Base-by-base conservation (phyloP, 1,139 yeast species). In the Hyphopichia wangnamkhiaoensis region DNA sequence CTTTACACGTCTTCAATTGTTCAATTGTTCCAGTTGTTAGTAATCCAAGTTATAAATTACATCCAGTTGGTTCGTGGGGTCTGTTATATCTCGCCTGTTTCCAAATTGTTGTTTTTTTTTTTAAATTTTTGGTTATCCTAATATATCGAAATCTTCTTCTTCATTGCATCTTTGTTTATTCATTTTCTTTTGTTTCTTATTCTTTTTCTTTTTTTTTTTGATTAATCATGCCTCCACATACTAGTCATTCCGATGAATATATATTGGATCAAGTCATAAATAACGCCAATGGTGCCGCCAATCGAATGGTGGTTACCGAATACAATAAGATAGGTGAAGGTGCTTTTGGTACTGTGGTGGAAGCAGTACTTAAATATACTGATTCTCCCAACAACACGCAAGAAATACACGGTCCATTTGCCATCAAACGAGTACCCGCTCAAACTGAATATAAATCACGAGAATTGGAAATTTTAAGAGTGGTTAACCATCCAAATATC, bases 371-470 rank as follows among this genome's bases (percentile, higher is more conserved):
- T 43, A 66, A 63, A 45, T 56, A 63, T 37, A 58, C 52, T 34
- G 60, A 58, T 35, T 44, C 45, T 25, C 46, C 59, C 28, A 61
- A 63, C n/a, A 47, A 26, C 24, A 41, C 20, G 38, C 48, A 35
- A 34, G 64, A 65, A 21, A 81, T 87, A 86, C 64, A 80, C 31
- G 94, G 94, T 0, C 94, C 94, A 0, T 85, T 78, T 65, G 94
- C 93, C 20, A 84, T 85, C 43, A 85, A 85, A 53, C 74, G 88
- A 51, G 93, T 84, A 1, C 91, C 91, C 17, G 93, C 93, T 2
- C 93, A 85, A 54, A 85, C 93, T 0, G 94, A 85, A 59, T 85
- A 84, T 61, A 85, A 85, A 61, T 79, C 86, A 38, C 71, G 95
- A 59, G 95, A 86, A 59, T 68, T 86, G 54, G 91, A 84, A 58